Base-by-base conservation (phyloP, 2,329 filamentous ascomycete genomes). In the Drechslerella stenobrocha region DNA sequence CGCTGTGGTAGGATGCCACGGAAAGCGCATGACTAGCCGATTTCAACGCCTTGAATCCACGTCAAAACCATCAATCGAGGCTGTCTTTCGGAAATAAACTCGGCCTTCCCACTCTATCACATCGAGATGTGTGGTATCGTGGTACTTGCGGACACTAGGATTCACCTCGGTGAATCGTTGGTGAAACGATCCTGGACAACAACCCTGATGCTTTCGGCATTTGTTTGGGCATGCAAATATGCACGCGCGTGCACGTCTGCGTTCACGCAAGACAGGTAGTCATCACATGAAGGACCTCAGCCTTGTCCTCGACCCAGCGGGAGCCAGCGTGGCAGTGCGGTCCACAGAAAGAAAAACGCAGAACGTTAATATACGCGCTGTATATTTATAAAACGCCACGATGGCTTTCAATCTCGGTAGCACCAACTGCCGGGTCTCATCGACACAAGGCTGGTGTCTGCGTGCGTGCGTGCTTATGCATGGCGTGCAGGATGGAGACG, bases 261-360 rank as follows among this genome's bases (percentile, higher is more conserved):
- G n/a, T n/a, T n/a, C n/a, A n/a, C n/a, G n/a, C n/a, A n/a, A n/a
- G n/a, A n/a, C n/a, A n/a, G n/a, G n/a, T n/a, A n/a, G n/a, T n/a
- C n/a, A n/a, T n/a, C n/a, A n/a, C n/a, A n/a, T n/a, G n/a, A n/a
- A n/a, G 28, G 37, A 20, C 37, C 22, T 13, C 18, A 5, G 37
- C 18, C 37, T 18, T 18, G 37, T 30, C 28, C 28, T 30, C 28
- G 5, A 11, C 28, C 37, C 37, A 18, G 37, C 37, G 18, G 4
- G 37, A 18, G 22, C 37, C 37, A n/a, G 37, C 37, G 37, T 18
- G 37, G 37, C 37, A 42, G 37, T 42, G 37, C 37, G 37, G 37
- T 3, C 37, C 15, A n/a, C 15, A 18, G 6, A n/a, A 18, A 18
- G 7, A 7, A 13, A 42, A 8, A 18, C 18, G 7, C 37, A 3